These are phyloP conservation scores for Gliomastix tumulicola DNA, from an alignment of 2,329 filamentous ascomycete species.

Conservation along the genomic window DNA sequence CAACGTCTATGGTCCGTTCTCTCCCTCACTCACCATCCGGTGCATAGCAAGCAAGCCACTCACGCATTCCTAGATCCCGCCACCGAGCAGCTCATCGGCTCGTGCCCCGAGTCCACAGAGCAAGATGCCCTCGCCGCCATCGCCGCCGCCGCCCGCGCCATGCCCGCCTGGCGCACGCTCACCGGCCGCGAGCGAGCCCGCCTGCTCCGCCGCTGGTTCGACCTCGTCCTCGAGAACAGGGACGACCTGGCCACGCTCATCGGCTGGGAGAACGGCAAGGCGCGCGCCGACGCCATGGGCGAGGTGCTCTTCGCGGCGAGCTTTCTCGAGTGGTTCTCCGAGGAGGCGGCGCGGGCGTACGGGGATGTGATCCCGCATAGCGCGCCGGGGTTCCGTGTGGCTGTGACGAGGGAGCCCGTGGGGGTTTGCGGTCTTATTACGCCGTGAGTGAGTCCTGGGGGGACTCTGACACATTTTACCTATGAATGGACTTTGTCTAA, in stretches of 20 bases:
- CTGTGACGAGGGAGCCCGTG: slow-evolving; percentile 8
- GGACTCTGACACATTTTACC: too few species aligned
- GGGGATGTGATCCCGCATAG: slow-evolving; percentile 53
- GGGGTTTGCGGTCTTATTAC: slow-evolving; percentile 11
- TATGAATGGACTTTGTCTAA: too few species aligned
- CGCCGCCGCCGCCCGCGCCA: slow-evolving; percentile 55
- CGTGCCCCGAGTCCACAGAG: slow-evolving; percentile 61
- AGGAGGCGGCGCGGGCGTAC: slow-evolving; percentile 47
- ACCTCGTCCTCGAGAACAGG: slow-evolving; percentile 54
- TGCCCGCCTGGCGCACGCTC: slow-evolving; percentile 46
- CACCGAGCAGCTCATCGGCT: slow-evolving; percentile 58
- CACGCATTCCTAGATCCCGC: slow-evolving; percentile 49
- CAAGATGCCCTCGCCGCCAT: slow-evolving; percentile 63
- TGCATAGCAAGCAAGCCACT: background rate
- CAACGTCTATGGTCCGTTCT: slow-evolving; percentile 38
- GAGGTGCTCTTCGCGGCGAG: slow-evolving; percentile 47
- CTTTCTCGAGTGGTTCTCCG: slow-evolving; percentile 54
- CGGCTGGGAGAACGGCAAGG: slow-evolving; percentile 65
- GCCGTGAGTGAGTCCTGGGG: slow-evolving; percentile 10
- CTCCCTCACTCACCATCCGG: background rate
- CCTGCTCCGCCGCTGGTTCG: slow-evolving; percentile 54
- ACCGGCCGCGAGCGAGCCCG: slow-evolving; percentile 51
- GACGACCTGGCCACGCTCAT: slow-evolving; percentile 61
- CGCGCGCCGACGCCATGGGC: slow-evolving; percentile 46
- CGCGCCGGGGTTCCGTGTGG: slow-evolving; percentile 42